Evolutionary conservation across 192 early-diverging fungal genomes (phyloP), one percentile per base, ranked within the genome.

Genomic region (Umbelopsis sp.): DNA sequence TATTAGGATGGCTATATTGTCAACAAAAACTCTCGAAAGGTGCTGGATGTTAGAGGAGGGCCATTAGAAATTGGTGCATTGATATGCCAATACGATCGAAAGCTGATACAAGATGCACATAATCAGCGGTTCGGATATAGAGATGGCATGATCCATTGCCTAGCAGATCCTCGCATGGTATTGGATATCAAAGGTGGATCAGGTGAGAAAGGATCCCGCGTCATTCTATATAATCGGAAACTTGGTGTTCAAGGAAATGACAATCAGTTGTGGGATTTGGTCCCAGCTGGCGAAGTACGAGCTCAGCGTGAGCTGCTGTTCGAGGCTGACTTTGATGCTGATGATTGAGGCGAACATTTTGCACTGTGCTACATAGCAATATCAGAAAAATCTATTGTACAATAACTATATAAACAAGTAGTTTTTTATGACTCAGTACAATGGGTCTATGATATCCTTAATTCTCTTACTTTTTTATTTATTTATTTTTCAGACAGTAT

Each of bases 71-170:
- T 67, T 0, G 41, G 45, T 17, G 70, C 75, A 16, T 20, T 49
- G 53, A 72, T 76, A 5, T 72, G 70, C 29, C 76, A 77, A 14
- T 77, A 77, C 32, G 71, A 73, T 38, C 71, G 76, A 31, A 77
- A 77, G 29, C 26, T 73, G 24, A 31, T 73, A 1, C 43, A 31
- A 2, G 72, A 77, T 52, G 75, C 77, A 38, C 56, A 74, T 17
- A 72, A 75, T 29, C 77, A 79, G 34, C 65, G 77, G n/a, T 79
- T 74, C 36, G 77, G 77, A 8, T 79, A 79, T 69, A 69, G 74
- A n/a, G 32, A 59, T 16, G 75, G 75, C 2, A 68, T 71, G 44
- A 62, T 77, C 11, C 68, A 72, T 25, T 65, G 65, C 7, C 25
- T 77, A 9, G 65, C 75, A 4, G 68, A 77, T 14, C 75, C 71